A percentile compares a stretch with the other conserved stretches of the same genome.
Conservation (phyloP, 2,329 filamentous ascomycete species). For the Monosporascus sp. region DNA sequence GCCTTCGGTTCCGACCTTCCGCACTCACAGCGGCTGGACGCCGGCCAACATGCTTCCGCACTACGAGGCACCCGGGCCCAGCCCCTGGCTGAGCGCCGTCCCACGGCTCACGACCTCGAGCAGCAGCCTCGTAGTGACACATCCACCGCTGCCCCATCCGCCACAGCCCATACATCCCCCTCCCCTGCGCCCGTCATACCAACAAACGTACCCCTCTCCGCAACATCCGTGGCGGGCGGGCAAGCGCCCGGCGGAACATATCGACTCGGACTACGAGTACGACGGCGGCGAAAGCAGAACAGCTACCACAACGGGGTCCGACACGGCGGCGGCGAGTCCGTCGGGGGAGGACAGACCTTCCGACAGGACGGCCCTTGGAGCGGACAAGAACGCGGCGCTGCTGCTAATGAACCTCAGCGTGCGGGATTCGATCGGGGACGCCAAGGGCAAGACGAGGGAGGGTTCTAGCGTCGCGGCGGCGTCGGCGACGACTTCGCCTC, state of each 20-base stretch:
- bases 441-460: not conserved
- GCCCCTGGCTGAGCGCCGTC: constrained; percentile 40
- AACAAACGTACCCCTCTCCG: constrained; percentile 1
- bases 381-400: constrained; percentile 42
- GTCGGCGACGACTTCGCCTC: constrained; percentile 16
- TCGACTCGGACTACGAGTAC: constrained; percentile 19
- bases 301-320: not conserved
- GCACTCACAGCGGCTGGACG: constrained; percentile 21
- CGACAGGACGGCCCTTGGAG: constrained; percentile 17
- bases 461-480: constrained; percentile 1
- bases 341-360: not conserved
- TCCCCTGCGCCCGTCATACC: constrained; percentile 1
- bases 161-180: constrained; percentile 5
- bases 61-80: constrained; percentile 24
- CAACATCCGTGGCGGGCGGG: constrained; percentile 5
- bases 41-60: constrained; percentile 19
- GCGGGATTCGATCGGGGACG: constrained; percentile 22
- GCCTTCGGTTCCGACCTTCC: constrained; percentile 8
- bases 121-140: not conserved
- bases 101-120: constrained; percentile 28
- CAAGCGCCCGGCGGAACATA: constrained; percentile 25
- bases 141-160: constrained; percentile 14
- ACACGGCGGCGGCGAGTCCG: constrained; percentile 3
- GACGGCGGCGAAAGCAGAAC: constrained; percentile 13
- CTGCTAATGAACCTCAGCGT: constrained; percentile 44